Evolutionary conservation across 306 rosid genomes (phyloP).

Genomic region (Dryas octopetala): DNA sequence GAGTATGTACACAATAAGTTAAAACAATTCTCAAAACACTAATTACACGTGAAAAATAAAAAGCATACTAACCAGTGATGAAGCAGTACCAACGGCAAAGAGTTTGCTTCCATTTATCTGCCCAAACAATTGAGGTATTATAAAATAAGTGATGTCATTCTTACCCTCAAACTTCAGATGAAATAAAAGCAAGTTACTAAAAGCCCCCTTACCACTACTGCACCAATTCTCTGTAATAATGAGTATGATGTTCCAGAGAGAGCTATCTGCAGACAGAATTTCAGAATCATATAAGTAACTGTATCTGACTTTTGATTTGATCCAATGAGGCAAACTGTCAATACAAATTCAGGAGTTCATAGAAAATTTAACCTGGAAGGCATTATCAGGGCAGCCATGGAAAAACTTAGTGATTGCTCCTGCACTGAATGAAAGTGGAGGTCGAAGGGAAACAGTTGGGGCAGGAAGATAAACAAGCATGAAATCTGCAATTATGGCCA

Average conservation of each 20-base stretch:
- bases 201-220: conserved; percentile 58
- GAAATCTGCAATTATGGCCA: conserved; percentile 96
- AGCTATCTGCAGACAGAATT: conserved; percentile 34
- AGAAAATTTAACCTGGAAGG: conserved; percentile 69
- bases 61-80: conserved; percentile 75
- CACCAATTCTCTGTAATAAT: conserved; percentile 47
- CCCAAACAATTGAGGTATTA: conserved; percentile 29
- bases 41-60: conserved; percentile 3
- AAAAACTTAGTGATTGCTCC: conserved; percentile 78
- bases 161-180: conserved; percentile 10
- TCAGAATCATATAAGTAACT: conserved; percentile 17
- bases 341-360: background rate
- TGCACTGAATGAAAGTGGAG: conserved; percentile 63
- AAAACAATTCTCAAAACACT: conserved; percentile 2
- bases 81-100: conserved; percentile 85
- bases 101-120: conserved; percentile 94
- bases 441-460: conserved; percentile 82
- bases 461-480: conserved; percentile 95
- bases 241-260: conserved; percentile 44
- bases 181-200: conserved; percentile 6
- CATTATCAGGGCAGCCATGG: conserved; percentile 96
- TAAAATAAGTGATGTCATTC: conserved; percentile 16
- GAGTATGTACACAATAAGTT: background rate
- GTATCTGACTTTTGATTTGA: background rate
- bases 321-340: conserved; percentile 17